A percentile compares a stretch with the other conserved stretches of the same genome.
phyloP scores from a whole-genome alignment of 352 stramenopile species.

The Globisporangium alternatum region DNA sequence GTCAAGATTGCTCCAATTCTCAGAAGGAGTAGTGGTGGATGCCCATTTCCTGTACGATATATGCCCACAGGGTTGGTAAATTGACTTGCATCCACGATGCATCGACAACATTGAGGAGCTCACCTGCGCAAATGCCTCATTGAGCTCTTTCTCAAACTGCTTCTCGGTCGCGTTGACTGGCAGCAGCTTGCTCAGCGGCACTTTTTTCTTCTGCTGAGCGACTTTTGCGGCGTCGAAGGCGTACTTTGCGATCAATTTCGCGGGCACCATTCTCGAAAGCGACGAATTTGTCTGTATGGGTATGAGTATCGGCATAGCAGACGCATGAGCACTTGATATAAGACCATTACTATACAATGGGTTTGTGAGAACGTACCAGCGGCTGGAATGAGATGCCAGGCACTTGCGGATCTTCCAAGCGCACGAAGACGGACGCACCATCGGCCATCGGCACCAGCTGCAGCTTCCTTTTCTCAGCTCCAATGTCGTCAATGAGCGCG shows the following conservation, averaged over 20 bases:
- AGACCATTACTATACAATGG: not conserved
- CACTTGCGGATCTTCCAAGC: constrained; percentile 62
- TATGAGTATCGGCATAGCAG: not conserved
- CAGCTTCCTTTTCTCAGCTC: constrained; percentile 43
- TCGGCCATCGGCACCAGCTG: constrained; percentile 30
- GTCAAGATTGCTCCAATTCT: not conserved
- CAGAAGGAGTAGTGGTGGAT: constrained; percentile 50
- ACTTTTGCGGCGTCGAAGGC: constrained; percentile 47
- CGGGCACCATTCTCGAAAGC: constrained; percentile 46
- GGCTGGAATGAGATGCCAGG: constrained; percentile 28
- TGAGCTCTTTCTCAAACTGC: constrained; percentile 72
- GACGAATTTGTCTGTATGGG: constrained; percentile 16
- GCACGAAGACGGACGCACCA: constrained; percentile 54
- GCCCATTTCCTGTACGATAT: constrained; percentile 38
- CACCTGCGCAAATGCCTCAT: constrained; percentile 57
- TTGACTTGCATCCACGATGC: not conserved
- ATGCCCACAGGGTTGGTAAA: not conserved
- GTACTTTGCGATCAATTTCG: constrained; percentile 38
- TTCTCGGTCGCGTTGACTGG: constrained; percentile 29
- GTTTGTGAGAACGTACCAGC: constrained; percentile 32
- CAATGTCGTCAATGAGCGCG: constrained; percentile 37
- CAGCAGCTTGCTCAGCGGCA: constrained; percentile 52
- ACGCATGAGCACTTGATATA: not conserved
- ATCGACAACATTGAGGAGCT: not conserved
- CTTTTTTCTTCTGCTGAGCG: constrained; percentile 55